Conservation (phyloP, 306 rosid species). For the Cercis canadensis region DNA sequence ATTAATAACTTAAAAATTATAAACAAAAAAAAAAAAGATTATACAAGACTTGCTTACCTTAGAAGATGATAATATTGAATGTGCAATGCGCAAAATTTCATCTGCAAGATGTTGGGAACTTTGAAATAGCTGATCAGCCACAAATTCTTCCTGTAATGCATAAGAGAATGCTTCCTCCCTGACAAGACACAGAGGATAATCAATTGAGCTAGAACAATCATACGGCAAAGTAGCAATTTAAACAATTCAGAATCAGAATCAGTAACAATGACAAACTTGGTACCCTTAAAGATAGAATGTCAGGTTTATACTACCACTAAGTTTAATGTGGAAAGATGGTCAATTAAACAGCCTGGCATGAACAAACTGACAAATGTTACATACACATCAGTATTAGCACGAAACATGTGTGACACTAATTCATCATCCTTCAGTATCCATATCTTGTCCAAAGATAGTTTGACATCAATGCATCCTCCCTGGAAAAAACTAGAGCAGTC, state of each 20-base stretch:
- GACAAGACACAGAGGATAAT: slow-evolving; percentile 37
- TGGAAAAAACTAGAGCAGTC: slow-evolving; percentile 49
- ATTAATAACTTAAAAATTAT: background rate
- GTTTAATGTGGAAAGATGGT: background rate
- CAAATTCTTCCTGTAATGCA: slow-evolving; percentile 88
- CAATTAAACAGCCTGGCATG: slow-evolving; percentile 27
- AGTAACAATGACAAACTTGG: slow-evolving; percentile 12
- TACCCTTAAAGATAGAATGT: slow-evolving; percentile 22
- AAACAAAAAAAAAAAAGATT: slow-evolving; percentile 12
- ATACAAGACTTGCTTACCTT: slow-evolving; percentile 60
- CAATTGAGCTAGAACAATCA: slow-evolving; percentile 33
- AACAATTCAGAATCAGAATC: background rate
- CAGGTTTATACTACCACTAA: slow-evolving; percentile 25
- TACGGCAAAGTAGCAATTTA: background rate
- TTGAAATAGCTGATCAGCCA: slow-evolving; percentile 94
- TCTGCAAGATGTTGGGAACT: slow-evolving; percentile 73
- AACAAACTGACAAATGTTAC: slow-evolving; percentile 42
- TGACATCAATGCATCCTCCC: slow-evolving; percentile 88
- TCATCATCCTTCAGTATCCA: slow-evolving; percentile 86
- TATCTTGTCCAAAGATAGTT: slow-evolving; percentile 71
- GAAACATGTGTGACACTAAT: slow-evolving; percentile 57
- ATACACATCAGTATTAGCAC: slow-evolving; percentile 57
- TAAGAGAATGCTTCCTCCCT: slow-evolving; percentile 73
- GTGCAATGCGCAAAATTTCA: slow-evolving; percentile 62
- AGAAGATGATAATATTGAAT: slow-evolving; percentile 70